phyloP scores from a whole-genome alignment of 768 basidiomycete genomes.

The Boletus rubropictus region DNA sequence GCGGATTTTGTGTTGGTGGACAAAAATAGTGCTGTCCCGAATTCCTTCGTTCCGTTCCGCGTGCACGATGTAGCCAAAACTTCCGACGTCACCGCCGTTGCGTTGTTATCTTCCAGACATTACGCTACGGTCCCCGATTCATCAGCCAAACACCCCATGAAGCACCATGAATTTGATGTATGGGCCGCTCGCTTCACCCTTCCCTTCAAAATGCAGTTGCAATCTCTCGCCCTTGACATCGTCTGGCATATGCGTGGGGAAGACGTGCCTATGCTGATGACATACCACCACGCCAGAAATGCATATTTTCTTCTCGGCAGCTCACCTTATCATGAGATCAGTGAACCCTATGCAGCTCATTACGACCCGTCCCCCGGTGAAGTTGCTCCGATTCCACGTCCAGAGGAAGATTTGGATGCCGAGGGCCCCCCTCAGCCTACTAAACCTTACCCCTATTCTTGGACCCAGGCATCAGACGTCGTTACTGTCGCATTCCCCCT shows the following conservation, averaged over 20 bases:
- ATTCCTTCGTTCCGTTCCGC: conserved; percentile 35
- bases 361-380: conserved; percentile 65
- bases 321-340: conserved; percentile 45
- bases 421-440: conserved; percentile 28
- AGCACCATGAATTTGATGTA: conserved; percentile 52
- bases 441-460: conserved; percentile 80
- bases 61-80: conserved; percentile 31
- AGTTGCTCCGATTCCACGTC: conserved; percentile 61
- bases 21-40: conserved; percentile 18
- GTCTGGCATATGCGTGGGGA: conserved; percentile 67
- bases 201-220: conserved; percentile 30
- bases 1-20: conserved; percentile 46
- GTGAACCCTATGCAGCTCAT: conserved; percentile 25
- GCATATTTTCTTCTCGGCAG: conserved; percentile 56
- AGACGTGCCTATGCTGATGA: conserved; percentile 59
- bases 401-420: conserved; percentile 49
- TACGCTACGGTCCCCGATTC: conserved; percentile 30
- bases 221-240: conserved; percentile 41
- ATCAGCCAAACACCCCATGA: conserved; percentile 17
- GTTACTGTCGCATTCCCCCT: conserved; percentile 81
- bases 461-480: conserved; percentile 83
- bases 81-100: conserved; percentile 38
- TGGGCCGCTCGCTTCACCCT: conserved; percentile 54
- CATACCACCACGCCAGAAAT: conserved; percentile 41
- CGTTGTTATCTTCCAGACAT: conserved; percentile 56